Base-by-base conservation (phyloP, 495 filamentous ascomycete species). In the Talaromyces liani region DNA sequence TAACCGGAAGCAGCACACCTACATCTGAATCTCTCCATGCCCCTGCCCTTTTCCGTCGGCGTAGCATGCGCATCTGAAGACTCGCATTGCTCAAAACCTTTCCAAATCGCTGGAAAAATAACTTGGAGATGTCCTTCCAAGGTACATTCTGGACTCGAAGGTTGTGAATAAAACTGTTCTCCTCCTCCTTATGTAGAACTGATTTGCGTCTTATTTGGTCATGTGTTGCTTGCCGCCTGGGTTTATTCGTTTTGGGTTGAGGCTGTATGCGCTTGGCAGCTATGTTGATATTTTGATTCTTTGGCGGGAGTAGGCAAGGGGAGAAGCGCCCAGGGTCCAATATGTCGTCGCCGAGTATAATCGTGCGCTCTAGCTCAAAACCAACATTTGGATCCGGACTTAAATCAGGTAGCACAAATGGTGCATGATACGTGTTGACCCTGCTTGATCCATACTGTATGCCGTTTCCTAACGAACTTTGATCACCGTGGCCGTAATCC, bases 1-100 rank as follows among this genome's bases (percentile, higher is more conserved):
- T 14, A 14, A 7, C 41, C 41, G 10, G 12, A 33, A 6, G 41
- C 1, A 18, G n/a, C 3, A 47, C 3, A 18, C 41, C 3, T 47
- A 47, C 41, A 4, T 47, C 41, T 47, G 12, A 18, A 54, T 85
- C 85, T 87, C 87, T 90, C 4, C 82, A 78, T 10, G 84, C 75
- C 72, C 84, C 74, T 12, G n/a, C n/a, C 60, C 86, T 81, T 70
- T 87, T 86, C 49, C 85, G 81, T 34, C 89, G 77, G 25, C 88
- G 78, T 63, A 85, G 83, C 67, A 86, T 83, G 12, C 88, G 82
- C 88, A 91, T 91, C 73, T 91, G 88, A 53, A 91, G 72, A 5
- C 87, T 82, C 3, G 88, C 85, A 60, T 90, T 85, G 53, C 87
- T 77, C 61, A 84, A 87, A 64, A 82, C 82, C 63, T 87, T 87